These are phyloP conservation scores for Podospora comata DNA, from an alignment of 495 filamentous ascomycete species.

Conservation along the genomic window DNA sequence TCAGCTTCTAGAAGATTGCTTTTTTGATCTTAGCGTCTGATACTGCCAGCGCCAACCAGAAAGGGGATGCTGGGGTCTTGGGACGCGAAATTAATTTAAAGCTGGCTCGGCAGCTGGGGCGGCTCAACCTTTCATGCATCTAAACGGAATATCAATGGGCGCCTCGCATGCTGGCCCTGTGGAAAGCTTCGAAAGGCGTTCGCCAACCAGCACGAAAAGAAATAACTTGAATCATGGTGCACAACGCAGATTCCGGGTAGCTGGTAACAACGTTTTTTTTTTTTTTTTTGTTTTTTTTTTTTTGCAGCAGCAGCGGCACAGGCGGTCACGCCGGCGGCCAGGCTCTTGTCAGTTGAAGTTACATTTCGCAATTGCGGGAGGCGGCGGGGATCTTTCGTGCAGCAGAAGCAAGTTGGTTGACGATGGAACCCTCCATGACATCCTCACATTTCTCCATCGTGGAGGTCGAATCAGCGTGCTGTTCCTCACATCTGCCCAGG, in stretches of 20 bases:
- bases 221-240: not conserved
- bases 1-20: constrained; percentile 26
- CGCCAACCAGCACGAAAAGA: not conserved
- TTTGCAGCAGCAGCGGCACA: not conserved
- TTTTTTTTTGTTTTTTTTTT: not conserved
- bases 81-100: constrained; percentile 11
- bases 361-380: constrained; percentile 14
- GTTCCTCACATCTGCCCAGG: constrained; percentile 1
- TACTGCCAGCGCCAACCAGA: not conserved
- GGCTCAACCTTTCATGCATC: constrained; percentile 1
- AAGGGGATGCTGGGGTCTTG: not conserved
- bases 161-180: not conserved
- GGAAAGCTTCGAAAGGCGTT: not conserved
- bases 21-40: constrained; percentile 18
- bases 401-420: not conserved
- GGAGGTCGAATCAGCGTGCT: not conserved
- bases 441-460: not conserved
- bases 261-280: not conserved
- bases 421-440: constrained; percentile 11
- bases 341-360: constrained; percentile 10
- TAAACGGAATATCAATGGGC: not conserved
- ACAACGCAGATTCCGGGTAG: not conserved
- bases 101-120: not conserved
- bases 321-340: constrained; percentile 6
- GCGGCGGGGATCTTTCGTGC: constrained; percentile 8